Base-by-base conservation (phyloP, 192 early-diverging fungal genomes). In the Mortierella alpina region DNA sequence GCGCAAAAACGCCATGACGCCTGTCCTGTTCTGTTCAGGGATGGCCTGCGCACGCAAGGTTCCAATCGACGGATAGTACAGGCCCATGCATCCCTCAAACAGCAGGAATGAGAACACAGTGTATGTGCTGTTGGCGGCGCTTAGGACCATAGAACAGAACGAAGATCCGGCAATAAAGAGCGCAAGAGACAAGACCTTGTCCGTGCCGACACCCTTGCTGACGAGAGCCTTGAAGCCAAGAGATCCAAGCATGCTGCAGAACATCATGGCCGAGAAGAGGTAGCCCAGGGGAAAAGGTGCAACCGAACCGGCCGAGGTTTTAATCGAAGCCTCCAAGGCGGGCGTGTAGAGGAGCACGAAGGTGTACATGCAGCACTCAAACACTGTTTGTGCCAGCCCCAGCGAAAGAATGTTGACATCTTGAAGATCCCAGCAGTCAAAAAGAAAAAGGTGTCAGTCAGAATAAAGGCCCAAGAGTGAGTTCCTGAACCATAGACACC, bases 281-380 rank as follows among this genome's bases (percentile, higher is more conserved):
- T 86, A 85, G 12, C 88, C 88, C 2, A 88, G 69, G 15, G 88
- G 86, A 39, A 89, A 61, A 8, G 53, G 50, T 4, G 61, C 65
- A 15, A 50, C 55, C 14, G 53, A 22, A 5, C 66, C 59, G 14
- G 57, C 23, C 48, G 49, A 71, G 47, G 40, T 73, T 20, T 69
- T 69, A 44, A 81, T 63, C 4, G 81, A 75, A 6, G 23, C 6
- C 71, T 89, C 90, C 22, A 91, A 58, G 5, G 86, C 84, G 22
- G 90, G 90, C 7, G 84, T 89, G 69, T 87, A 91, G 7, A 91
- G 70, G 7, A 91, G 59, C 23, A 91, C 90, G 70, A 91, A 91
- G 5, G 85, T 84, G 70, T 91, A 91, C 90, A 91, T 91, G 58
- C 86, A 86, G 58, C 83, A 85, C 66, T 91, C 90, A 75, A 89